Base-by-base conservation (phyloP, 2,329 filamentous ascomycete species). In the Pseudogymnoascus pannorum region DNA sequence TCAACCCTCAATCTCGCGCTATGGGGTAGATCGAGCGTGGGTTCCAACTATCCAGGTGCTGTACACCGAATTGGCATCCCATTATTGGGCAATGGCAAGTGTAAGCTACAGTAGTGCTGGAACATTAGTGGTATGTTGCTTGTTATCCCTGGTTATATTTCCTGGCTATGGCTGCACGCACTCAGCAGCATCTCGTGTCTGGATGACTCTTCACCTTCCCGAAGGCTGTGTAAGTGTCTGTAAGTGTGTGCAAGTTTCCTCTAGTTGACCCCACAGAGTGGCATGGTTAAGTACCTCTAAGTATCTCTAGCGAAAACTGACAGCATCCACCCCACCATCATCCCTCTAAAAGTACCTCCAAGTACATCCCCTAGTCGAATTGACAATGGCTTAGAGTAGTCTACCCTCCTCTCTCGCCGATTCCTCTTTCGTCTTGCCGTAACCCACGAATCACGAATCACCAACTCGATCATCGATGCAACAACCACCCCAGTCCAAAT, bases 401-500 rank as follows among this genome's bases (percentile, higher is more conserved):
- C 42, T 26, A 48, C 42, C 42, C 14, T 9, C 12, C 22, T 48
- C 22, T 26, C 42, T 48, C 42, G 42, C 42, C 42, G 42, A 48
- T 48, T 48, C 42, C 42, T 48, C 42, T 48, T 48, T 48, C 42
- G 42, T 48, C 42, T 48, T 48, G 42, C 42, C 42, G 42, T 48
- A 48, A 14, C 42, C 22, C 14, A 48, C 42, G 42, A 48, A 48
- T 48, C 42, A 40, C 38, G n/a, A n/a, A n/a, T n/a, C n/a, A n/a
- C n/a, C n/a, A n/a, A n/a, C n/a, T n/a, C n/a, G n/a, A n/a, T n/a
- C 38, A 40, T 16, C 38, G 38, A 40, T 40, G 38, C 16, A 35
- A 16, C 38, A 40, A 20, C 38, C 38, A 40, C 40, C 40, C 40
- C 42, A 48, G 20, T 48, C 42, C 20, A 48, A 48, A 48, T n/a